phyloP scores from a whole-genome alignment of 208 protist genomes.

The Acanthamoeba lenticulata region DNA sequence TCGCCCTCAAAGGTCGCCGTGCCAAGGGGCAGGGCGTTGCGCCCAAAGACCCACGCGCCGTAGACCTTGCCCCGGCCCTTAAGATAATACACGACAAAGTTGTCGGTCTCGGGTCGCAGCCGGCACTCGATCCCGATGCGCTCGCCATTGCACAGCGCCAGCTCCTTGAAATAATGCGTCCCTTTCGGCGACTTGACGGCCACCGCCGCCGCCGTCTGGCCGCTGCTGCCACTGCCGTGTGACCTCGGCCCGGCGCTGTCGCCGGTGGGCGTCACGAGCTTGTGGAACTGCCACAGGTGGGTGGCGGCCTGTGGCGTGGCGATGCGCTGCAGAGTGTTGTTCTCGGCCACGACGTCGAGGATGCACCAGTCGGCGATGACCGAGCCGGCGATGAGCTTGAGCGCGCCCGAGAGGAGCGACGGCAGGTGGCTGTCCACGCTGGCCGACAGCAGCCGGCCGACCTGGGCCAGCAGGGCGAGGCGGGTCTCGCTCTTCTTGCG shows the following conservation, averaged over 20 bases:
- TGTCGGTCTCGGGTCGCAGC: not conserved
- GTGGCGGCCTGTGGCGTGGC: conserved; percentile 16
- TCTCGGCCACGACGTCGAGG: not conserved
- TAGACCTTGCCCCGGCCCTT: not conserved
- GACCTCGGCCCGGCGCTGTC: no score
- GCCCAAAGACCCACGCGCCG: not conserved
- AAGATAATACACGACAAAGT: not conserved
- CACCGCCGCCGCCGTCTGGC: no score
- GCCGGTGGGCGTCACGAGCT: not conserved
- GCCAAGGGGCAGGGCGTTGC: not conserved
- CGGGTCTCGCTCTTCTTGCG: not conserved
- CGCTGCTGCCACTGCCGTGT: not conserved
- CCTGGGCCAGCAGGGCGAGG: not conserved
- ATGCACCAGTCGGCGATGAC: conserved; percentile 38
- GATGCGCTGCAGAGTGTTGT: not conserved
- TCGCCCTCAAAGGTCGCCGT: not conserved
- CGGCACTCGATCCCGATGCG: not conserved
- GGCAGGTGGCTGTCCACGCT: conserved; percentile 9
- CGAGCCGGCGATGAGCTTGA: not conserved
- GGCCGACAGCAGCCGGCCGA: not conserved
- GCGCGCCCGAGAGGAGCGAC: not conserved
- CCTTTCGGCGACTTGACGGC: no score
- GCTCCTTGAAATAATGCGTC: not conserved
- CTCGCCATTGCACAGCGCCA: not conserved
- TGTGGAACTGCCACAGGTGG: not conserved